Conservation (phyloP, 2,329 filamentous ascomycete genomes). For the Fusarium lateritium region DNA sequence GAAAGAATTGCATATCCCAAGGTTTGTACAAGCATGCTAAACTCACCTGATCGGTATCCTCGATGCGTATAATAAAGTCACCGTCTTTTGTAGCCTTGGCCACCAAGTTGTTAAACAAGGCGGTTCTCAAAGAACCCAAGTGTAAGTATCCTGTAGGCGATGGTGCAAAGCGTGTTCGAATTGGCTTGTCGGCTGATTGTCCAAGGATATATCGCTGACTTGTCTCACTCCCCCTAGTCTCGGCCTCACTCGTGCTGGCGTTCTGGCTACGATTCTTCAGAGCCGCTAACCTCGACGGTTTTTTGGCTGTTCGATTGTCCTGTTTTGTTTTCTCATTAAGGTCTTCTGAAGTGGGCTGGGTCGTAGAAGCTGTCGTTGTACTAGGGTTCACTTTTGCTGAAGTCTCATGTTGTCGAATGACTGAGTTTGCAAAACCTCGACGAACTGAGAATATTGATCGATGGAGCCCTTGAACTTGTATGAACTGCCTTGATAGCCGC, state of each 20-base stretch:
- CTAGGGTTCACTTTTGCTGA: slow-evolving; percentile 15
- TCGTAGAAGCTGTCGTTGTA: background rate
- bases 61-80: slow-evolving; percentile 90
- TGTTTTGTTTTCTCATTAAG: background rate
- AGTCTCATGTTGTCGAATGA: slow-evolving; percentile 16
- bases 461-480: slow-evolving; percentile 1
- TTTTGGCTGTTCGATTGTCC: slow-evolving; percentile 4
- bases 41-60: slow-evolving; percentile 92
- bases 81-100: slow-evolving; percentile 85
- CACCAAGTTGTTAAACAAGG: slow-evolving; percentile 95
- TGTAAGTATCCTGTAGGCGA: slow-evolving; percentile 96
- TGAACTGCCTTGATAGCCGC: slow-evolving; percentile 24
- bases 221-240: slow-evolving; percentile 9
- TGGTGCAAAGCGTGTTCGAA: slow-evolving; percentile 84
- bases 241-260: background rate
- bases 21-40: background rate
- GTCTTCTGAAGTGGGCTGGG: background rate
- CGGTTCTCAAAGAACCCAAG: slow-evolving; percentile 90
- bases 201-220: slow-evolving; percentile 53
- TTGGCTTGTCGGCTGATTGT: slow-evolving; percentile 67
- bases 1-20: background rate
- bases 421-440: slow-evolving; percentile 35
- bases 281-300: slow-evolving; percentile 42
- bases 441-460: slow-evolving; percentile 9
- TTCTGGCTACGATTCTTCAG: slow-evolving; percentile 41